Evolutionary conservation across 495 filamentous ascomycete genomes (phyloP).

Genomic region (Gamarada debralockiae): DNA sequence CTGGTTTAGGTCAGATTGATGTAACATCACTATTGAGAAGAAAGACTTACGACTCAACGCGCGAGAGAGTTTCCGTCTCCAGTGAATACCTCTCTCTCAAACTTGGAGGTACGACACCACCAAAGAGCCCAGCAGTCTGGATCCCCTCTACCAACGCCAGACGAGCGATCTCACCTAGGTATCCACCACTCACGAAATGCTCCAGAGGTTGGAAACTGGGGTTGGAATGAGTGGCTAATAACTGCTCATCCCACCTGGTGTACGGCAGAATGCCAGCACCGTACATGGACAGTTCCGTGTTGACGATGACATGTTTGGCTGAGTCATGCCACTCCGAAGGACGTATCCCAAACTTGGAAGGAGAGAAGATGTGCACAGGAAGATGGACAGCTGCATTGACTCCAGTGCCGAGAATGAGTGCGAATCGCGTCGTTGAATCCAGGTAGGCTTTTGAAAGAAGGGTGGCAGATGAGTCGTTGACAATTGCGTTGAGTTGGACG

Average conservation of each 20-base stretch:
- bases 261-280: slow-evolving; percentile 64
- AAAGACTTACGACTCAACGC: slow-evolving; percentile 52
- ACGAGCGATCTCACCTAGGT: slow-evolving; percentile 78
- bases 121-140: slow-evolving; percentile 47
- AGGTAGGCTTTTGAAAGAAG: slow-evolving; percentile 74
- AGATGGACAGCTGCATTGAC: slow-evolving; percentile 52
- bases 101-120: slow-evolving; percentile 49
- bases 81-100: slow-evolving; percentile 52
- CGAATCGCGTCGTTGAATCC: slow-evolving; percentile 55
- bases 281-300: slow-evolving; percentile 85
- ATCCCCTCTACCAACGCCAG: slow-evolving; percentile 64
- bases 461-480: slow-evolving; percentile 81
- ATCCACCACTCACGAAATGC: slow-evolving; percentile 76
- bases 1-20: slow-evolving; percentile 1
- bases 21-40: background rate
- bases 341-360: slow-evolving; percentile 45
- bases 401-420: slow-evolving; percentile 53
- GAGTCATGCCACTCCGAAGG: slow-evolving; percentile 52
- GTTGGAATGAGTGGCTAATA: slow-evolving; percentile 60
- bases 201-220: slow-evolving; percentile 86
- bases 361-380: slow-evolving; percentile 47
- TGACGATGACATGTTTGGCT: slow-evolving; percentile 60
- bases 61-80: slow-evolving; percentile 55
- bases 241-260: slow-evolving; percentile 67
- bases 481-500: slow-evolving; percentile 71